Conservation (phyloP, 495 filamentous ascomycete species). For the Trichoderma erinaceum region DNA sequence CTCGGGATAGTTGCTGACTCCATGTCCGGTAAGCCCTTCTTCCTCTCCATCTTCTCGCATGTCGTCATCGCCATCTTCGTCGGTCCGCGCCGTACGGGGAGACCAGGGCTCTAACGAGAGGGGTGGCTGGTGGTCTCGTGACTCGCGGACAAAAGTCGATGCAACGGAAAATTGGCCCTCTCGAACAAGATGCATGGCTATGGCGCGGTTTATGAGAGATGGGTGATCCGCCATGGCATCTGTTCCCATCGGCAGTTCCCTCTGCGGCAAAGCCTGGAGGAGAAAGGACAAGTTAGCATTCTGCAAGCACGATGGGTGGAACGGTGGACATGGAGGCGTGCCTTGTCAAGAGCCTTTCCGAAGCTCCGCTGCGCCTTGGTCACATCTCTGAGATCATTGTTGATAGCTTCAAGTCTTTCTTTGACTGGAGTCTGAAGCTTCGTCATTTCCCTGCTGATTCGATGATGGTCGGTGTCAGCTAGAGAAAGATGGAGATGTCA, state of each 20-base stretch:
- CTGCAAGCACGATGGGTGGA: neutral
- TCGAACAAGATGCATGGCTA: constrained; percentile 91
- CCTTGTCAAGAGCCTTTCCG: constrained; percentile 76
- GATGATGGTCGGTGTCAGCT: constrained; percentile 56
- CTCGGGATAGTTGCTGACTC: constrained; percentile 37
- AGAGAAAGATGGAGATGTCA: neutral
- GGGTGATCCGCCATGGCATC: constrained; percentile 74
- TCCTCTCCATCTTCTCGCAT: constrained; percentile 17
- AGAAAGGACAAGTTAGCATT: neutral
- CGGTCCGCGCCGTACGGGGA: neutral
- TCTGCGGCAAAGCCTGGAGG: constrained; percentile 65
- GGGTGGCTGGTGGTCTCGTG: constrained; percentile 26
- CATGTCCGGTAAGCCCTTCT: constrained; percentile 6
- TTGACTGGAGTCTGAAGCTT: constrained; percentile 81
- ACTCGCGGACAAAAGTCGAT: constrained; percentile 68
- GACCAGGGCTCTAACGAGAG: constrained; percentile 14
- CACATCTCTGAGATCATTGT: constrained; percentile 71
- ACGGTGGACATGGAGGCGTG: constrained; percentile 27
- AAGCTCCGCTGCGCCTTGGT: constrained; percentile 73
- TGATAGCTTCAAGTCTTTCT: constrained; percentile 67
- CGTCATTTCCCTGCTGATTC: constrained; percentile 62
- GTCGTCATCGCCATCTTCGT: constrained; percentile 18
- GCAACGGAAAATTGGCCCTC: constrained; percentile 91
- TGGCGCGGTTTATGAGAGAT: constrained; percentile 78
- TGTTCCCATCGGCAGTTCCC: constrained; percentile 70